phyloP scores from a whole-genome alignment of 768 basidiomycete genomes.

The Tylopilus sp. region DNA sequence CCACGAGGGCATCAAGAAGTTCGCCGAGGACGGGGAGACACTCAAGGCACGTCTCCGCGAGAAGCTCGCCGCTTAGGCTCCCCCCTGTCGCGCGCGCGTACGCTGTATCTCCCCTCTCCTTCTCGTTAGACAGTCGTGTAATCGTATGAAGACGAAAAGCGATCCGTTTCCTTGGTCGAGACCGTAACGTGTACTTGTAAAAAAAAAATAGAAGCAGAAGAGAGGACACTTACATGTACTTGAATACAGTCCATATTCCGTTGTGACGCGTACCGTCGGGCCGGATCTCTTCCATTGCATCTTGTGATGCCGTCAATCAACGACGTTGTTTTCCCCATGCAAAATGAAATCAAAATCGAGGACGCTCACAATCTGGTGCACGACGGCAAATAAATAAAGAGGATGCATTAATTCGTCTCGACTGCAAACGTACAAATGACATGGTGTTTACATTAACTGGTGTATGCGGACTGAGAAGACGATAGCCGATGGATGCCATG shows the following conservation, averaged over 20 bases:
- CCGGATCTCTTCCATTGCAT: not conserved
- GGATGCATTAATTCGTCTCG: not conserved
- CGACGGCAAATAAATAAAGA: not conserved
- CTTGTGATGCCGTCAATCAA: not conserved
- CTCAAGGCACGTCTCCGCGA: slow-evolving; percentile 79
- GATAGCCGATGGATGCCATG: slow-evolving; percentile 16
- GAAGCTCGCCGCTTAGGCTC: slow-evolving; percentile 43
- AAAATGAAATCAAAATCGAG: not conserved
- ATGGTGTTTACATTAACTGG: not conserved
- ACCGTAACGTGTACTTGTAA: not conserved
- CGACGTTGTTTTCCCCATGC: not conserved
- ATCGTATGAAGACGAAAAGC: not conserved
- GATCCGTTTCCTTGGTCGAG: not conserved
- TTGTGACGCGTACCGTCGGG: not conserved
- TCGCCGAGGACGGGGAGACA: slow-evolving; percentile 90
- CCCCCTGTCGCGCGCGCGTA: not conserved
- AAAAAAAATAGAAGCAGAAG: not conserved
- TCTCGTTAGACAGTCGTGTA: not conserved
- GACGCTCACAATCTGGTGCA: not conserved
- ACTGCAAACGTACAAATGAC: slow-evolving; percentile 17
- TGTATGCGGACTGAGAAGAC: not conserved
- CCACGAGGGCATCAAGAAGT: slow-evolving; percentile 97
- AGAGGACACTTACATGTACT: not conserved
- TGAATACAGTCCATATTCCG: not conserved
- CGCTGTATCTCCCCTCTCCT: not conserved